Evolutionary conservation across 2,329 filamentous ascomycete genomes (phyloP).

Genomic region (Clarireedia homoeocarpa): DNA sequence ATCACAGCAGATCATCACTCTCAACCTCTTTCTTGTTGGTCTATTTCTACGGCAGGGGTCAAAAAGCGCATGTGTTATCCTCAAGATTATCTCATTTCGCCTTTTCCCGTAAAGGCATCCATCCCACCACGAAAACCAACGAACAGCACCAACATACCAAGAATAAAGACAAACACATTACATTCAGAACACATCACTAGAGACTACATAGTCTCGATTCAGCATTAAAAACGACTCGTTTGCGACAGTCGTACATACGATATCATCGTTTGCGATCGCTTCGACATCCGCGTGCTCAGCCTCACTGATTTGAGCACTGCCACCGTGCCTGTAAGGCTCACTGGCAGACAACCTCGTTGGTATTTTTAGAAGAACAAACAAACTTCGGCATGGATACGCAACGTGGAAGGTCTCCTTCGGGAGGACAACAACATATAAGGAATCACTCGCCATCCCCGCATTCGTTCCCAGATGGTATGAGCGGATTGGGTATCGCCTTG

Average conservation of each 20-base stretch:
- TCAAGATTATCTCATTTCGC: constrained; percentile 10
- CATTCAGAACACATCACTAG: neutral
- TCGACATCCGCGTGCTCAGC: constrained; percentile 3
- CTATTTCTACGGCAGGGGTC: neutral
- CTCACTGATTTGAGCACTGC: constrained; percentile 6
- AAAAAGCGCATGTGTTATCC: constrained; percentile 1
- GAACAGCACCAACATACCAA: neutral
- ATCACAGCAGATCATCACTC: neutral
- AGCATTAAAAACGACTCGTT: neutral
- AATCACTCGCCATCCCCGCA: constrained; percentile 55
- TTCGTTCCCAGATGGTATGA: constrained; percentile 39
- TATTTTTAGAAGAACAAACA: constrained; percentile 30
- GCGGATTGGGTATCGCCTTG: constrained; percentile 48
- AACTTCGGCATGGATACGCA: constrained; percentile 44
- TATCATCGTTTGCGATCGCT: neutral
- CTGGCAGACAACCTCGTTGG: constrained; percentile 3
- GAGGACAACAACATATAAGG: constrained; percentile 48
- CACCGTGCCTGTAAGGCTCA: constrained; percentile 12
- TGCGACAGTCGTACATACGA: neutral
- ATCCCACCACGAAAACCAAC: neutral
- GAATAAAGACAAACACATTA: constrained; percentile 3
- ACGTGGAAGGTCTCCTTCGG: constrained; percentile 55
- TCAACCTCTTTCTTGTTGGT: neutral
- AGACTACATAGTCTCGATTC: neutral
- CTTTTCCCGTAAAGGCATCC: neutral